Percentiles rank a stretch among this genome's conserved stretches.
Evolutionary conservation across 129 eudicot species (phyloP).

Genomic region (Artemisia annua): DNA sequence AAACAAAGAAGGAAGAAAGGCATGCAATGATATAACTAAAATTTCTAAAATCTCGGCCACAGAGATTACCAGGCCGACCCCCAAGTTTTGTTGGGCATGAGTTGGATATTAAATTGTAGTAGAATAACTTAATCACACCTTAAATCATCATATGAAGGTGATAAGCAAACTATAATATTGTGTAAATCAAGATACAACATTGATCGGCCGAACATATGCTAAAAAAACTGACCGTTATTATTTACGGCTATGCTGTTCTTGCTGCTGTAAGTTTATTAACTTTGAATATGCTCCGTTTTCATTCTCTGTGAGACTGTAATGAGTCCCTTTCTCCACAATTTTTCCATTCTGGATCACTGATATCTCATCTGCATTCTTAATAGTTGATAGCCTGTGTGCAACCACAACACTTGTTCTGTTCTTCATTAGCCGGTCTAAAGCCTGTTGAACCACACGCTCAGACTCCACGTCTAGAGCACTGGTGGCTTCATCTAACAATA

Average conservation of each 20-base stretch:
- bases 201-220: slow-evolving; percentile 20
- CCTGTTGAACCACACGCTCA: slow-evolving; percentile 10
- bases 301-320: slow-evolving; percentile 70
- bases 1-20: not conserved
- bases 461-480: too few relatives aligned
- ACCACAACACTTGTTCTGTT: slow-evolving; percentile 37
- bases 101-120: slow-evolving; percentile 9
- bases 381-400: slow-evolving; percentile 90
- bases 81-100: not conserved
- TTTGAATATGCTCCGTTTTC: slow-evolving; percentile 80
- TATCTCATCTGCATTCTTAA: slow-evolving; percentile 83
- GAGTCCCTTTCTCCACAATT: slow-evolving; percentile 92
- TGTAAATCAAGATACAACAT: slow-evolving; percentile 36
- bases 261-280: slow-evolving; percentile 83
- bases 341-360: slow-evolving; percentile 93
- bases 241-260: slow-evolving; percentile 57
- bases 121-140: slow-evolving; percentile 30
- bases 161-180: slow-evolving; percentile 35
- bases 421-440: not conserved
- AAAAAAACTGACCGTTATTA: slow-evolving; percentile 26
- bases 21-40: not conserved
- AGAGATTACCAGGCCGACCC: slow-evolving; percentile 29
- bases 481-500: too few relatives aligned
- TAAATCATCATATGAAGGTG: slow-evolving; percentile 28
- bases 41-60: not conserved